phyloP scores from a whole-genome alignment of 495 filamentous ascomycete species.

The Neurospora africana region DNA sequence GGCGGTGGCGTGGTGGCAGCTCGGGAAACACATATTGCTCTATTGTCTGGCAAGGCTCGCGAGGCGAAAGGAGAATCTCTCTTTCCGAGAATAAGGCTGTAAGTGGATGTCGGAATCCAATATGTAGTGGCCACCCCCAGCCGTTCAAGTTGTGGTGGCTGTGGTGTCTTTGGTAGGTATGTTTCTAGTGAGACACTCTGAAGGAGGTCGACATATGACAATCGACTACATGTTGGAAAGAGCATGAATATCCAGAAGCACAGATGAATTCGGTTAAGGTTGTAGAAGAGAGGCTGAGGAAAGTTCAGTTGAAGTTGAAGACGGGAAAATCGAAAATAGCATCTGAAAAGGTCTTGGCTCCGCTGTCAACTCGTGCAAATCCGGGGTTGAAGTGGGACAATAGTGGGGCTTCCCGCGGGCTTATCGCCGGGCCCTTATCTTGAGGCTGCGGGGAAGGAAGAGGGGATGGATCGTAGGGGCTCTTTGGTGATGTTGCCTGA shows the following conservation, averaged over 20 bases:
- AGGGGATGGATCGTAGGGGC: not conserved
- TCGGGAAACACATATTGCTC: not conserved
- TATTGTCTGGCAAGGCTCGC: not conserved
- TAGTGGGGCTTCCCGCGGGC: not conserved
- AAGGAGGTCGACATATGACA: not conserved
- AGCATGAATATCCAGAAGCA: not conserved
- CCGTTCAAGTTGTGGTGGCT: not conserved
- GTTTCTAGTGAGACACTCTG: not conserved
- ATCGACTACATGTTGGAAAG: not conserved
- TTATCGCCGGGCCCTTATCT: not conserved
- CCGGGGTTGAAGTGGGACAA: not conserved
- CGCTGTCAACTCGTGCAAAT: not conserved
- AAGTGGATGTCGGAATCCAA: not conserved
- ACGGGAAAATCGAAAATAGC: not conserved
- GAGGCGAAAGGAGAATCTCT: not conserved
- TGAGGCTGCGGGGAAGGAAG: not conserved
- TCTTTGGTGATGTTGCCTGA: not conserved
- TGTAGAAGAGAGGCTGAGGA: not conserved
- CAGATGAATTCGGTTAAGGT: not conserved
- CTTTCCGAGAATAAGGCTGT: not conserved
- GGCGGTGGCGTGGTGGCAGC: not conserved
- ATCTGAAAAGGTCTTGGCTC: not conserved
- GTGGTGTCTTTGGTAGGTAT: not conserved
- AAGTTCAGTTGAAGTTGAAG: not conserved
- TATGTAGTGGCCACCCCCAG: not conserved